Evolutionary conservation across 257 asterid genomes (phyloP), one percentile per base, ranked within the genome.

Genomic region (Solanum chmielewskii): DNA sequence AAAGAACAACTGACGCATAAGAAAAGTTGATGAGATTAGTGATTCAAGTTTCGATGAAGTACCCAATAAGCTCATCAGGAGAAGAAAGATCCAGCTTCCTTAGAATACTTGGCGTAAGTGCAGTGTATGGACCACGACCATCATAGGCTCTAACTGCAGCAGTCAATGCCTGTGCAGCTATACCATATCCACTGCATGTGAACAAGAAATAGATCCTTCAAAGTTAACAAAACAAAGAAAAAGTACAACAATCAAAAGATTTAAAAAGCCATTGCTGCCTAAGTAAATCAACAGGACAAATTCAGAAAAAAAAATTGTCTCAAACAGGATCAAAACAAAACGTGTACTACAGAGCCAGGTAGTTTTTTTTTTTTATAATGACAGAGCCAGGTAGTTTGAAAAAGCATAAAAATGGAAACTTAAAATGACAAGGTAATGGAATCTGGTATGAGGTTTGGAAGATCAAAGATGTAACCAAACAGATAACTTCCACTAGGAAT

Each of bases 51-150:
- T 27, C 39, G 86, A 88, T 56, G 71, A 87, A 88, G 81, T 93
- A 94, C 98, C 97, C 98, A 68, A 95, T 94, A 81, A 95, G 97
- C 89, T 95, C 97, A 85, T 95, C 98, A 29, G 98, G 96, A 18
- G 97, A 94, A 84, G 96, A 93, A 86, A 94, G 96, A 39, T 90
- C 73, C 45, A 95, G 93, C 76, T 87, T 85, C 66, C 89, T 88
- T 25, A 95, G 89, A 84, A 94, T 94, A 39, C 88, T 89, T 68
- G 83, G 56, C 7, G 94, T 92, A 60, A 95, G 94, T 23, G 90
- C 86, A 83, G 98, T 95, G 81, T 44, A 84, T 13, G 95, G 95
- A 88, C 98, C 98, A 71, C 98, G 96, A 13, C 98, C 98, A 83
- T 95, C 98, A 77, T 94, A 91, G 88, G 95, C 98, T 91, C 97